Evolutionary conservation across 352 stramenopile genomes (phyloP).

Genomic region (Pythium periplocum): DNA sequence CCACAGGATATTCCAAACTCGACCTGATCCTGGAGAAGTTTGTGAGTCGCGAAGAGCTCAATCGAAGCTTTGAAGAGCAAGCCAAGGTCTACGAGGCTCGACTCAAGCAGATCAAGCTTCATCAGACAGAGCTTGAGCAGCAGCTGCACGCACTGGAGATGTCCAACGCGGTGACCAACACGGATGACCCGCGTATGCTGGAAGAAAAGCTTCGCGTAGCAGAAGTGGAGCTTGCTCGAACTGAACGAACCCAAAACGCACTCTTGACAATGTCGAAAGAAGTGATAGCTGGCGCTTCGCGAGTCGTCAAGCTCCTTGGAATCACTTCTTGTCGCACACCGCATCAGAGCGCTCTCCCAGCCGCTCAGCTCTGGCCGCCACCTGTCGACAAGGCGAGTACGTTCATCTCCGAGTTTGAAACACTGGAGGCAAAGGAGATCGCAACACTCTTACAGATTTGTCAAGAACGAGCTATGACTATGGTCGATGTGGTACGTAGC

Average conservation of each 20-base stretch:
- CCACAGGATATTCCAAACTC: constrained; percentile 73
- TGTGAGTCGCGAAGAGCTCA: constrained; percentile 66
- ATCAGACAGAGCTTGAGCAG: constrained; percentile 62
- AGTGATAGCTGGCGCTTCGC: constrained; percentile 53
- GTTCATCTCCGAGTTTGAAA: constrained; percentile 66
- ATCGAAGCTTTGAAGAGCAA: constrained; percentile 78
- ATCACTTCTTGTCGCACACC: constrained; percentile 62
- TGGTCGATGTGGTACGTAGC: constrained; percentile 67
- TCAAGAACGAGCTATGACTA: constrained; percentile 55
- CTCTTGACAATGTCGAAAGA: constrained; percentile 75
- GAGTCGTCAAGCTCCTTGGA: constrained; percentile 69
- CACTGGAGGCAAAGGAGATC: constrained; percentile 56
- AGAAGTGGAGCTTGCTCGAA: constrained; percentile 59
- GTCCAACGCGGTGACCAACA: constrained; percentile 42
- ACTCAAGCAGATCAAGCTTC: constrained; percentile 77
- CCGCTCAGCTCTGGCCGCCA: constrained; percentile 53
- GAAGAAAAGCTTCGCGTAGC: constrained; percentile 68
- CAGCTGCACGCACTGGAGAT: constrained; percentile 60
- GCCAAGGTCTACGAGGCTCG: constrained; percentile 72
- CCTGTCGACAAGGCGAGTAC: constrained; percentile 42
- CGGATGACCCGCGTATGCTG: constrained; percentile 58
- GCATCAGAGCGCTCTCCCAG: constrained; percentile 55
- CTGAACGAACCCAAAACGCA: constrained; percentile 57
- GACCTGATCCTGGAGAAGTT: constrained; percentile 80
- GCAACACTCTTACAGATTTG: constrained; percentile 62